These are phyloP conservation scores for Suillus cothurnatus DNA, from an alignment of 768 basidiomycete species.

Conservation along the genomic window DNA sequence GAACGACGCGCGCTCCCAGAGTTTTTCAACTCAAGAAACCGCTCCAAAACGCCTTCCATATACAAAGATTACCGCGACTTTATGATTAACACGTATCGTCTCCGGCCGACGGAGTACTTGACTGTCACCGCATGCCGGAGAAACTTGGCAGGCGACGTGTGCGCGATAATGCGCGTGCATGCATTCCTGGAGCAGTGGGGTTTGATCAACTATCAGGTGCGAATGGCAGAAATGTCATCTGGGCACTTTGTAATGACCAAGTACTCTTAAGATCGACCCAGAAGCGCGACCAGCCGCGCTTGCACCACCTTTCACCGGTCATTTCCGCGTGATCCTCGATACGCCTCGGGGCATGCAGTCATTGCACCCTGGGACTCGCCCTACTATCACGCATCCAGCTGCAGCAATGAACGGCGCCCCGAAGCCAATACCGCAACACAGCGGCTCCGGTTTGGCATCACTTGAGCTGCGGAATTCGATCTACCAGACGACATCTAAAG, in stretches of 20 bases:
- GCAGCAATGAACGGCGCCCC: conserved; percentile 51
- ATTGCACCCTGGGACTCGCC: conserved; percentile 79
- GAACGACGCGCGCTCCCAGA: conserved; percentile 93
- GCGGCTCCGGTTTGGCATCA: conserved; percentile 54
- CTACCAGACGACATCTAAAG: conserved; percentile 85
- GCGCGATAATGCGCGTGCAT: conserved; percentile 98
- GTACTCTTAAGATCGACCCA: conserved; percentile 79
- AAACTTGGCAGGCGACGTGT: conserved; percentile 97
- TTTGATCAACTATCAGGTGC: conserved; percentile 95
- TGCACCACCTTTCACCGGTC: conserved; percentile 97
- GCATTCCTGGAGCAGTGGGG: conserved; percentile 99
- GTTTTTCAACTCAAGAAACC: conserved; percentile 95
- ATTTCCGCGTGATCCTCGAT: conserved; percentile 97
- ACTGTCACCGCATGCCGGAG: conserved; percentile 96
- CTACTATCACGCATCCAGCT: conserved; percentile 44
- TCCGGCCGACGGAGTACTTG: conserved; percentile 92
- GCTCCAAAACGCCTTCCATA: conserved; percentile 93
- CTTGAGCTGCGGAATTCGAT: conserved; percentile 88
- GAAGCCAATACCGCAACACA: conserved; percentile 34
- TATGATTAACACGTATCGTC: conserved; percentile 97
- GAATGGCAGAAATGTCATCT: conserved; percentile 20
- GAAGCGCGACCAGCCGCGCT: conserved; percentile 93
- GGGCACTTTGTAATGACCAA: conserved; percentile 6
- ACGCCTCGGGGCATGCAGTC: conserved; percentile 96
- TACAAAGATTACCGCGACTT: conserved; percentile 99